These are phyloP conservation scores for Draba incana DNA, from an alignment of 345 rosid genomes.

Conservation along the genomic window DNA sequence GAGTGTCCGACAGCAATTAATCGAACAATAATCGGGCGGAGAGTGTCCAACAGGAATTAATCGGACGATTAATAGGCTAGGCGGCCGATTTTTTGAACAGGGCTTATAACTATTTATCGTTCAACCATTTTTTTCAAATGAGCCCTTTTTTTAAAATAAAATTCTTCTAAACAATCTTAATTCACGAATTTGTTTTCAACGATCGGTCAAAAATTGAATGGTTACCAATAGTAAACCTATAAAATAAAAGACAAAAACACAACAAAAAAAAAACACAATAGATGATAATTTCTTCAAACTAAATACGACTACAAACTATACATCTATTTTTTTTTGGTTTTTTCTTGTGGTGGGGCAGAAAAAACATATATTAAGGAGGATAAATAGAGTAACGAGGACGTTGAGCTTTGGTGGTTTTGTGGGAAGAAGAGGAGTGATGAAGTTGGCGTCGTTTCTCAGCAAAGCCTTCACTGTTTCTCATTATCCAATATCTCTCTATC, in stretches of 20 bases:
- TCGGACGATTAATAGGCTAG: too few relatives aligned
- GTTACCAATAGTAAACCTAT: background rate
- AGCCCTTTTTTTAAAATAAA: too few relatives aligned
- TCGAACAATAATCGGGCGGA: too few relatives aligned
- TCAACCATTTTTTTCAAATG: too few relatives aligned
- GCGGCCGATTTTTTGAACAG: too few relatives aligned
- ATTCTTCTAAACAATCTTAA: too few relatives aligned
- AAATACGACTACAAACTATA: conserved; percentile 16
- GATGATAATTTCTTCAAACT: conserved; percentile 10
- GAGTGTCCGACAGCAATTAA: too few relatives aligned
- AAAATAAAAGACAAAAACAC: background rate
- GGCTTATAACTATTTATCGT: too few relatives aligned
- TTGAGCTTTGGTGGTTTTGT: conserved; percentile 22
- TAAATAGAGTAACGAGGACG: conserved; percentile 35
- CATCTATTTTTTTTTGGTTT: background rate
- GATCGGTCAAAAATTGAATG: too few relatives aligned
- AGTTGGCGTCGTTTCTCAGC: conserved; percentile 48
- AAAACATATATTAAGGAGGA: conserved; percentile 2
- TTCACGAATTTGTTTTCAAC: too few relatives aligned
- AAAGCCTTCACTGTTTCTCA: conserved; percentile 59
- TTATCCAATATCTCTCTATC: conserved; percentile 81
- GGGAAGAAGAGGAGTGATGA: conserved; percentile 31
- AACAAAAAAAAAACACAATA: background rate
- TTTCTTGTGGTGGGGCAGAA: background rate
- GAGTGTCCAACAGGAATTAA: too few relatives aligned